Evolutionary conservation across 1,284 basidiomycete genomes (phyloP), one percentile per base, ranked within the genome.

Genomic region (Austroboletus rostrupii): DNA sequence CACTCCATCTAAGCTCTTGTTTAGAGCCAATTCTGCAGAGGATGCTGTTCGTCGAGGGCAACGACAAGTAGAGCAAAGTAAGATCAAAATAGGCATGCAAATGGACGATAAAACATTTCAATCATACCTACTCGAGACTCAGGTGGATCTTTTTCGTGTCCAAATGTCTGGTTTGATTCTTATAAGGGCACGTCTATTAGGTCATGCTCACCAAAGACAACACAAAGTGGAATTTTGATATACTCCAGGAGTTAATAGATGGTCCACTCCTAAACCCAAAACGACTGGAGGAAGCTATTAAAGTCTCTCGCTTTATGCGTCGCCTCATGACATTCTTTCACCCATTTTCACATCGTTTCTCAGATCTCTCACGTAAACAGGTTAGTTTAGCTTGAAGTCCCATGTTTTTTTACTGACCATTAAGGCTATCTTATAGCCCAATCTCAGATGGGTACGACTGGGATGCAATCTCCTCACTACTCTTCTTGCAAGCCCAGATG

Each of bases 211-310:
- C 87, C 11, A 93, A 92, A 63, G 96, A 99, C 58, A 84, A 92
- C 59, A 83, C 80, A 4, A 94, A 90, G 61, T 99, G 97, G 97
- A 92, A 90, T 60, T 90, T 89, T 61, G 93, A 97, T 4, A 80
- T 83, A 19, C 74, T 99, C 48, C 83, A 89, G 60, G 94, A 97
- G 43, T 76, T 99, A 14, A 80, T 98, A 19, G 93, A 98, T 59
- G 96, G 97, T 0, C 92, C 95, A 1, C 71, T 99, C 44, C 75
- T 94, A 43, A 96, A 95, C 61, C 84, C 92, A 1, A 92, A 91
- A 61, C 77, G 97, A n/a, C 78, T 99, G 63, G 97, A 99, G 61
- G 97, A 99, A 69, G 92, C 92, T 2, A 90, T 96, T 65, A 90
- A 87, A 63, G 91, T 87, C 12, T 87, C 90, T 16, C 87, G 92